Evolutionary conservation across 2,329 filamentous ascomycete species (phyloP), one percentile per base, ranked within the genome.

Genomic region (Coniella vitis): DNA sequence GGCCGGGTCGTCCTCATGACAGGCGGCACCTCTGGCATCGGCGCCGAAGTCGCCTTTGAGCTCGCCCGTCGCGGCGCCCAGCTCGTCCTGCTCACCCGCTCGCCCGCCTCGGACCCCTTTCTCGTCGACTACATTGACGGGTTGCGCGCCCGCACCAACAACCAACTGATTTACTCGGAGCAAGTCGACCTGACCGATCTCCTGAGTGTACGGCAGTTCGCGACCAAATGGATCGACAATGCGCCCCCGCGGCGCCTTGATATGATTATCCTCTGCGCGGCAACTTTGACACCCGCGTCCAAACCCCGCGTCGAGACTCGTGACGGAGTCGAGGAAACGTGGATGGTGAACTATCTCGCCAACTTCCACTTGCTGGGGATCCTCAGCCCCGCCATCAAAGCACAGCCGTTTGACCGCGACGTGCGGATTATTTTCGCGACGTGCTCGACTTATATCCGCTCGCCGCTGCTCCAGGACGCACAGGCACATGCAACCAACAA

Each of bases 161-260:
- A 97, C 68, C 75, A 90, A 51, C 75, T 98, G 61, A 88, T 98
- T 58, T 97, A 95, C 60, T 90, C 93, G 52, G 93, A 98, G 66
- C 87, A 95, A 68, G 89, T 95, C 58, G 90, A 98, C 62, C 79
- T 98, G 22, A 71, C 84, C 12, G 91, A 86, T 14, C 73, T 98
- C n/a, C 82, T 95, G 65, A 94, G 87, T 65, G 84, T 98, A 58
- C 86, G 93, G 35, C 77, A 84, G 54, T 98, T 98, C 64, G 93
- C 93, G 12, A 98, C 93, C 0, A 91, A 89, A 71, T 98, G 94
- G 91, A 89, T 98, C 56, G 91, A 98, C 66, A 97, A 96, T 65
- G 80, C 87, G 19, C 91, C 93, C 3, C 88, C 90, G 8, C 78
- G 94, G 49, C 76, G 94, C 41, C 72, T 98, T 7, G 93, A 98